A percentile compares a stretch with the other conserved stretches of the same genome.
phyloP scores from a whole-genome alignment of 148 eudicot genomes.

The Arbutus unedo region DNA sequence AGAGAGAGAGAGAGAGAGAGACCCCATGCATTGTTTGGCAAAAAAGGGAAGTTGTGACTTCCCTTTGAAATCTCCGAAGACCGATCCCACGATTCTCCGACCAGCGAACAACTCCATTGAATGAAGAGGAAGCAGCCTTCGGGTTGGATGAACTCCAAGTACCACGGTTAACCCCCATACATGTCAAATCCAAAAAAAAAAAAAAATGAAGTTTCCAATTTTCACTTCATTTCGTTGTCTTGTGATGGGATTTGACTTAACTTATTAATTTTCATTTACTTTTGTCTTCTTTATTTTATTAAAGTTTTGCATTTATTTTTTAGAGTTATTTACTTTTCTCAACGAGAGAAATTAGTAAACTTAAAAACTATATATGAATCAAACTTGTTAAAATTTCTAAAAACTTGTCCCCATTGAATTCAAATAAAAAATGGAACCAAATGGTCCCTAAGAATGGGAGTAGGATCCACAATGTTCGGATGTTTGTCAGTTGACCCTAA shows the following conservation, averaged over 20 bases:
- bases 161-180: conserved; percentile 55
- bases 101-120: conserved; percentile 57
- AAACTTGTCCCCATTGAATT: neutral
- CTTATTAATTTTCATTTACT: no score
- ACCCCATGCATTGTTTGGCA: conserved; percentile 47
- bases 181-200: conserved; percentile 21
- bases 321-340: no score
- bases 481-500: neutral
- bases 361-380: no score
- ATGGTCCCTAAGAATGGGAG: neutral
- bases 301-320: no score
- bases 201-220: neutral
- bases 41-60: conserved; percentile 49
- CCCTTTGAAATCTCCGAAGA: conserved; percentile 51
- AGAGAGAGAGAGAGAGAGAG: neutral
- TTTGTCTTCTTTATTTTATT: no score
- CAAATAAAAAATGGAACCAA: neutral
- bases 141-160: conserved; percentile 45
- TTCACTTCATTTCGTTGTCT: neutral
- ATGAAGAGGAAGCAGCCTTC: conserved; percentile 45
- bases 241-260: no score
- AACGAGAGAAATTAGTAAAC: no score
- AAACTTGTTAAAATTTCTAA: no score
- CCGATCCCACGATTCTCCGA: conserved; percentile 40
- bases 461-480: neutral